Conservation (phyloP, 805 yeast genomes). For the Wickerhamomyces rabaulensis region DNA sequence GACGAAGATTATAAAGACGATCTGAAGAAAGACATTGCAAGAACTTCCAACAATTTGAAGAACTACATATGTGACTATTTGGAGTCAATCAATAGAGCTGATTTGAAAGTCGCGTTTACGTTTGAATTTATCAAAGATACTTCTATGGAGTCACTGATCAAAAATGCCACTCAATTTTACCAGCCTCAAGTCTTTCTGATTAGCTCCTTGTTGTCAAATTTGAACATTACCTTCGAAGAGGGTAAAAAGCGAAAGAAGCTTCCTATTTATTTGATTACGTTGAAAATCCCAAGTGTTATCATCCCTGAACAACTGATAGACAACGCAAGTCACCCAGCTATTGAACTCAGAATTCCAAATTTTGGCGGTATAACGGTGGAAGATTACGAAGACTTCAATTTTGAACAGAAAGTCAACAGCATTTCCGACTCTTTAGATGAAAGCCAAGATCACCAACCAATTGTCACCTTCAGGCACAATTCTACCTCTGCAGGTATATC, state of each 20-base stretch:
- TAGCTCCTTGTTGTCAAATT: conserved; percentile 13
- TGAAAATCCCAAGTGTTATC: conserved; percentile 17
- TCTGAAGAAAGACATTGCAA: conserved; percentile 10
- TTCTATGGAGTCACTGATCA: conserved; percentile 9
- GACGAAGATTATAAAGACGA: conserved; percentile 12
- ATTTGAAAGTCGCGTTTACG: conserved; percentile 17
- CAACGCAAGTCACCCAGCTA: not conserved
- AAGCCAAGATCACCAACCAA: not conserved
- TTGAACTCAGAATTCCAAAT: not conserved
- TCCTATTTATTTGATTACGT: conserved; percentile 15
- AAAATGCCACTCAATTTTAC: conserved; percentile 14
- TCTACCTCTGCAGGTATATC: not conserved
- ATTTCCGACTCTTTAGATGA: not conserved
- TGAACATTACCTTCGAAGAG: conserved; percentile 2
- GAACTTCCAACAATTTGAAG: conserved; percentile 11
- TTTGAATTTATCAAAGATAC: conserved; percentile 21
- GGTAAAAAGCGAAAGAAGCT: conserved; percentile 8
- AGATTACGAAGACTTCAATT: not conserved
- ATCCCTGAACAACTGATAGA: conserved; percentile 15
- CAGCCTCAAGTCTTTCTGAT: conserved; percentile 18
- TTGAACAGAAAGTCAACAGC: not conserved
- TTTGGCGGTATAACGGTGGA: not conserved
- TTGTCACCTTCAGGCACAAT: not conserved
- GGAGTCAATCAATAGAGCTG: conserved; percentile 6
- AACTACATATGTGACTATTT: conserved; percentile 12